Percentiles rank a stretch among this genome's conserved stretches.
Evolutionary conservation across 1,284 basidiomycete species (phyloP).

Genomic region (Ganoderma boninense): DNA sequence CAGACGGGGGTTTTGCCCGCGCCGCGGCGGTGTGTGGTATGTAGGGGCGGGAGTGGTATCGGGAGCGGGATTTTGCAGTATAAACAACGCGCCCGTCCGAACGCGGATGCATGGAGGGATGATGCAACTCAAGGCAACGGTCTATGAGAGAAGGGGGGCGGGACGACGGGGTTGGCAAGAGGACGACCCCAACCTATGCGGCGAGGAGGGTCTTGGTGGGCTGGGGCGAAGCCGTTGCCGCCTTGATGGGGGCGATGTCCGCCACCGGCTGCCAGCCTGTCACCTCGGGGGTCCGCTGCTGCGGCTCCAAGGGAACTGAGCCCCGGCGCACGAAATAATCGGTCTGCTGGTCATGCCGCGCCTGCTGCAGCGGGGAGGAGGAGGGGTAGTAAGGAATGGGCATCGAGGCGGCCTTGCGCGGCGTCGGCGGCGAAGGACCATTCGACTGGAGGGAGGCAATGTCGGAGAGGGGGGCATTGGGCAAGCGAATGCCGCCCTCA

Average conservation of each 20-base stretch:
- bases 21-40: conserved; percentile 28
- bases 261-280: conserved; percentile 51
- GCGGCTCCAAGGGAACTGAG: conserved; percentile 39
- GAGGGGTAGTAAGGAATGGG: conserved; percentile 42
- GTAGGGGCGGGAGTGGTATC: conserved; percentile 30
- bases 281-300: conserved; percentile 45
- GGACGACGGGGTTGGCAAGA: background rate
- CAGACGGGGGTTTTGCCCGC: conserved; percentile 35
- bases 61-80: conserved; percentile 36
- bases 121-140: conserved; percentile 27
- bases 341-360: conserved; percentile 31
- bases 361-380: conserved; percentile 30
- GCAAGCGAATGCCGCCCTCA: conserved; percentile 72
- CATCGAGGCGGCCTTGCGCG: conserved; percentile 51
- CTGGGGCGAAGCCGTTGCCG: conserved; percentile 34
- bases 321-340: conserved; percentile 41
- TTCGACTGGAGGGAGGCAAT: conserved; percentile 56
- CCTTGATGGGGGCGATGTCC: conserved; percentile 40
- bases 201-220: conserved; percentile 38
- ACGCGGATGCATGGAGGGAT: conserved; percentile 19
- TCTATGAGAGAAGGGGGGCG: conserved; percentile 19
- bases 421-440: conserved; percentile 42
- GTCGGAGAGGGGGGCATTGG: conserved; percentile 72
- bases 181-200: conserved; percentile 19
- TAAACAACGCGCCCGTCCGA: conserved; percentile 36